phyloP scores from a whole-genome alignment of 2,329 filamentous ascomycete species.

The Cercospora nicotianae region DNA sequence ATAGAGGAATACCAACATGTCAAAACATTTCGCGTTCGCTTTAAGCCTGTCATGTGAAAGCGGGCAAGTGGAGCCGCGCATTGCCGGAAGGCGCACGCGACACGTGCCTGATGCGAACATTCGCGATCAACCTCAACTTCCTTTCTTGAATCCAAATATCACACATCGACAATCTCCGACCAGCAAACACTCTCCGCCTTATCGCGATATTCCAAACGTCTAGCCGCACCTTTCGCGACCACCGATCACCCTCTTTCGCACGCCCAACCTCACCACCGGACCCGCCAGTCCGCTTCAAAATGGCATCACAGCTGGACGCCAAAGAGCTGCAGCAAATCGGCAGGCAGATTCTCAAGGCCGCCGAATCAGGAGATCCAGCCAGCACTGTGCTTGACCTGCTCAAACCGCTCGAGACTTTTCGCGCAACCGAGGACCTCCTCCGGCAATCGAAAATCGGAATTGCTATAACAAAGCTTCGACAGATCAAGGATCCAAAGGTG shows the following conservation, averaged over 20 bases:
- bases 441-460: constrained; percentile 90
- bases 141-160: not conserved
- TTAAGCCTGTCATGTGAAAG: not conserved
- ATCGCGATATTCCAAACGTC: not conserved
- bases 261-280: constrained; percentile 1
- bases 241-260: not conserved
- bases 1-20: not conserved
- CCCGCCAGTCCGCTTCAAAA: constrained; percentile 18
- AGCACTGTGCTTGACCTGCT: constrained; percentile 72
- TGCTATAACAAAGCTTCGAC: constrained; percentile 79
- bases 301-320: constrained; percentile 63
- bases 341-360: constrained; percentile 77
- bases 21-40: not conserved
- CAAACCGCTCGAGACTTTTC: constrained; percentile 75
- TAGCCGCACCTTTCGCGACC: not conserved
- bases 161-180: not conserved
- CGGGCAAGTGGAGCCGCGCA: constrained; percentile 5
- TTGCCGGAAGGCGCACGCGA: constrained; percentile 1
- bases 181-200: not conserved
- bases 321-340: constrained; percentile 77
- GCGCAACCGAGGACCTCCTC: constrained; percentile 84
- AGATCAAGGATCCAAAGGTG: constrained; percentile 73
- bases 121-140: constrained; percentile 5
- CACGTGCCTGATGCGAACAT: not conserved
- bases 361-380: constrained; percentile 71